Evolutionary conservation across 352 stramenopile species (phyloP), one percentile per base, ranked within the genome.

Genomic region (Globisporangium nunn): DNA sequence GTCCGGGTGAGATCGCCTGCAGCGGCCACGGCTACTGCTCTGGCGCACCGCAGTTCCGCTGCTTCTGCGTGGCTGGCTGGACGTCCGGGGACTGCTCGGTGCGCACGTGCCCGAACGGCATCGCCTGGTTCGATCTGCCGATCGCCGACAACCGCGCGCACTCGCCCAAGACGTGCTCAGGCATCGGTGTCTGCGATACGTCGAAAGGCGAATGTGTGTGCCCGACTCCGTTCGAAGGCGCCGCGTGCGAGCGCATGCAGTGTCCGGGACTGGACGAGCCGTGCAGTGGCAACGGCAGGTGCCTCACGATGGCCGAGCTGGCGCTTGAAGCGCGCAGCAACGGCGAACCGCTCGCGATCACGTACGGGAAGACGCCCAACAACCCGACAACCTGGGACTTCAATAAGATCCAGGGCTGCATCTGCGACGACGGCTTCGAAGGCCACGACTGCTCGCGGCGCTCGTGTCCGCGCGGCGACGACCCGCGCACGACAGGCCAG

Each of bases 321-420:
- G 75, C 82, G 7, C 48, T 72, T n/a, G 64, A 81, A 55, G 70
- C 78, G 2, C 66, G 59, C 5, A 55, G 37, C 56, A 78, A 88
- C 40, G 80, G 77, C 28, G 76, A 88, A 10, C 79, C 75, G 1
- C 46, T 82, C 4, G 58, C 61, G 33, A 60, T 82, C 56, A 78
- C 72, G n/a, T 93, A 90, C 61, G 78, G 82, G 35, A 59, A 54
- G 10, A 82, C 69, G n/a, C 80, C 80, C 23, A 91, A 91, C 64
- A 73, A 78, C 47, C 76, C 80, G 0, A 64, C 61, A 45, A 87
- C 77, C 6, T 97, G 90, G 90, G 90, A 96, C 60, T 78, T 78
- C 18, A 77, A 91, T 68, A 91, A 91, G 57, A 89, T 97, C 45
- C 68, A 89, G n/a, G 88, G 83, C 30, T 97, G 90, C 67, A 31